Conservation (phyloP, 2,329 filamentous ascomycete species). For the Fusarium burgessii region DNA sequence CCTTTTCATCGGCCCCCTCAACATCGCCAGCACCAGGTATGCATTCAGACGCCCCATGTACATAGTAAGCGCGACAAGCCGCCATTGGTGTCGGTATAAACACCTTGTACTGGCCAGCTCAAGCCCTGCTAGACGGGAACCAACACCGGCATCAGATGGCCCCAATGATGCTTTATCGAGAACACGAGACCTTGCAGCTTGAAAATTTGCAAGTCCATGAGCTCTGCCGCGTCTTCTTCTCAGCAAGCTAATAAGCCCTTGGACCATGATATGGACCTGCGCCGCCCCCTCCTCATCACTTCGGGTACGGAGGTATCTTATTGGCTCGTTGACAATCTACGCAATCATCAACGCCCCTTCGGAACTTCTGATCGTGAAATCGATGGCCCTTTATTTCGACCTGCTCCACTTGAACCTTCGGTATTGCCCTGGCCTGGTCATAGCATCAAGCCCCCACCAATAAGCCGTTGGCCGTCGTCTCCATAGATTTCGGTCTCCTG, state of each 20-base stretch:
- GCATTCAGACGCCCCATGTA: slow-evolving; percentile 9
- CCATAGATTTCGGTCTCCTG: slow-evolving; percentile 32
- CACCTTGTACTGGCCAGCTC: slow-evolving; percentile 29
- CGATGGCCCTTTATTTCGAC: slow-evolving; percentile 33
- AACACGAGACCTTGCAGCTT: slow-evolving; percentile 42
- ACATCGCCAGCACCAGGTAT: slow-evolving; percentile 17
- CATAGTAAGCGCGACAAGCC: slow-evolving; percentile 23
- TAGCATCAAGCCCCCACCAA: slow-evolving; percentile 25
- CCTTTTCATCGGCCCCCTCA: slow-evolving; percentile 4
- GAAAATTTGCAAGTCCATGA: slow-evolving; percentile 25
- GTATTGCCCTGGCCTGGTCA: slow-evolving; percentile 30
- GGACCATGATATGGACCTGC: slow-evolving; percentile 29
- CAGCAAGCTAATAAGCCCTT: slow-evolving; percentile 29
- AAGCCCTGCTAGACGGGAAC: slow-evolving; percentile 36
- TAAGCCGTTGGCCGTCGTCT: slow-evolving; percentile 27
- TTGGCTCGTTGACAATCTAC: slow-evolving; percentile 44
- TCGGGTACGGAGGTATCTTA: slow-evolving; percentile 48
- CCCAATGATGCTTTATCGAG: slow-evolving; percentile 33
- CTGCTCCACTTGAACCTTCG: slow-evolving; percentile 33
- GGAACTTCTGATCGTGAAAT: slow-evolving; percentile 39
- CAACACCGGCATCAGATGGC: slow-evolving; percentile 37
- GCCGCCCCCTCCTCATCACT: slow-evolving; percentile 41
- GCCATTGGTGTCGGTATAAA: slow-evolving; percentile 23
- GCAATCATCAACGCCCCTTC: slow-evolving; percentile 37
- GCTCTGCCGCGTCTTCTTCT: slow-evolving; percentile 33